Evolutionary conservation across 2,329 filamentous ascomycete genomes (phyloP).

Genomic region (Penicillium digitatum): DNA sequence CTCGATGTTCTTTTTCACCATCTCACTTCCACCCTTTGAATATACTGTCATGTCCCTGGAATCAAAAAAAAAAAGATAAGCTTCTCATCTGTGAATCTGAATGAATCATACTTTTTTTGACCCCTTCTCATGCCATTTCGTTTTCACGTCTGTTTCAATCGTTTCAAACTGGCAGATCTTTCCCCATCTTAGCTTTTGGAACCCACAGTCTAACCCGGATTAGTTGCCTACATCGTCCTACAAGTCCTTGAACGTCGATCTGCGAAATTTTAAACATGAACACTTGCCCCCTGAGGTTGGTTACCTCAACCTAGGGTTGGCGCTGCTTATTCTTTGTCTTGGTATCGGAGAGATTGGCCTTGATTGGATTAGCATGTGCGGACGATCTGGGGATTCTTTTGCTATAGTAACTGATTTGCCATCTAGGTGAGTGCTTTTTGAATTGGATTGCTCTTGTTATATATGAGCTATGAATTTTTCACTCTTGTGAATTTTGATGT

Average conservation of each 20-base stretch:
- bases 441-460: neutral
- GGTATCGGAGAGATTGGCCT: neutral
- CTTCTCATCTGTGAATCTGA: slow-evolving; percentile 16
- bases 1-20: neutral
- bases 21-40: neutral
- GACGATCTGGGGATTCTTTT: neutral
- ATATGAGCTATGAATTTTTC: neutral
- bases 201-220: slow-evolving; percentile 9
- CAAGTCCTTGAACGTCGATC: slow-evolving; percentile 35
- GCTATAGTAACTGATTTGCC: neutral
- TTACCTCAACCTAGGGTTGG: neutral
- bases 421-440: neutral
- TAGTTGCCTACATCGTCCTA: slow-evolving; percentile 34
- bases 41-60: neutral
- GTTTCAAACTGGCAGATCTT: neutral
- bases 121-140: neutral
- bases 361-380: neutral
- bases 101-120: slow-evolving; percentile 10
- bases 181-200: neutral
- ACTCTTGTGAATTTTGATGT: neutral
- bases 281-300: neutral
- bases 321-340: neutral
- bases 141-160: neutral
- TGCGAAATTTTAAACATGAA: neutral
- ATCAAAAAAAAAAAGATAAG: neutral